Conservation (phyloP, 2,329 filamentous ascomycete genomes). For the Alternaria sp. region DNA sequence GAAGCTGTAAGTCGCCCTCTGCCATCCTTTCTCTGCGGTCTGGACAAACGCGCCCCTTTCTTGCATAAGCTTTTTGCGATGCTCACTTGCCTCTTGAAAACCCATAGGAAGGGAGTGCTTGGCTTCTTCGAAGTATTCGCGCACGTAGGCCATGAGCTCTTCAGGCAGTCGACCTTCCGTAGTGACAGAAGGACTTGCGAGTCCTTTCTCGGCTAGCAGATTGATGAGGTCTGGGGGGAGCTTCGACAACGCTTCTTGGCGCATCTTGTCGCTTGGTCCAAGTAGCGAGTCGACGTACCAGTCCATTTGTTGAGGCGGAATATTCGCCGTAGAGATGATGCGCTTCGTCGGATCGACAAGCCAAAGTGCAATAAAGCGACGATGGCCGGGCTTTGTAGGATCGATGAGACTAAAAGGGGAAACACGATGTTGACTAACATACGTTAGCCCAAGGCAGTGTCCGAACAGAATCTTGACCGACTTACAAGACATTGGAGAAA, state of each 20-base stretch:
- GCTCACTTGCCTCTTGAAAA: conserved; percentile 16
- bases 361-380: conserved; percentile 64
- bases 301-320: conserved; percentile 58
- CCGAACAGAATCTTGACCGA: background rate
- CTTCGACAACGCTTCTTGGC: conserved; percentile 7
- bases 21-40: conserved; percentile 2
- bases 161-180: conserved; percentile 10
- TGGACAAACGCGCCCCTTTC: conserved; percentile 10
- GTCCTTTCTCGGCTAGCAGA: conserved; percentile 13
- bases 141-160: conserved; percentile 24
- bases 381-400: conserved; percentile 59
- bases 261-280: background rate
- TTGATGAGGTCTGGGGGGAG: conserved; percentile 23
- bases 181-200: background rate
- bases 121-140: conserved; percentile 6
- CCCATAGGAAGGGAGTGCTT: conserved; percentile 18
- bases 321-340: conserved; percentile 60
- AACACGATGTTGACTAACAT: conserved; percentile 25
- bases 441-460: background rate
- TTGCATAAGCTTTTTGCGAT: conserved; percentile 13
- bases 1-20: conserved; percentile 11
- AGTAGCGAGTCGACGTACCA: conserved; percentile 49
- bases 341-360: conserved; percentile 63
- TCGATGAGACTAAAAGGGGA: conserved; percentile 58
- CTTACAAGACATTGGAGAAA: conserved; percentile 58